Evolutionary conservation across 148 eudicot genomes (phyloP), one percentile per base, ranked within the genome.

Genomic region (Vaccinium myrtillus): DNA sequence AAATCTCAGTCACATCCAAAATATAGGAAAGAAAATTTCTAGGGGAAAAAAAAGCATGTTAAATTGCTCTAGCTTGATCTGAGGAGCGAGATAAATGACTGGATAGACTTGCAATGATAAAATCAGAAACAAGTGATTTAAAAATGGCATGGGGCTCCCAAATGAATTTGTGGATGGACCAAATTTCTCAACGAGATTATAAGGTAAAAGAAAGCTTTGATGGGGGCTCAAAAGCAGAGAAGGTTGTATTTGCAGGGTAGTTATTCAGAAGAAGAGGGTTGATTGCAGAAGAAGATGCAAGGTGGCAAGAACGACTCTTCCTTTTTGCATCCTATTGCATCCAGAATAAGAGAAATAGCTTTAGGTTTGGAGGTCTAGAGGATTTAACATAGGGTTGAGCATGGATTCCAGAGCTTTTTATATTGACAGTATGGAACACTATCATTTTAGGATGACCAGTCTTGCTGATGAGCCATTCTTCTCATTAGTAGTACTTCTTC

Each of bases 221-320:
- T 36, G 51, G 77, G 19, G 51, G 25, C 12, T 74, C 77, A 74
- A 9, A 16, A 74, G 50, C 11, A 19, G n/a, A 74, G 50, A 74
- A 74, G 50, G 8, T 15, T 15, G 55, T 76, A 5, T 30, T 46
- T 48, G 54, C 30, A 76, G 55, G n/a, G 16, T 48, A n/a, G 78
- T 4, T 2, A 76, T 76, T 76, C 79, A 76, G 8, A 74, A 48
- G 53, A 16, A 15, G 53, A 23, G 19, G 23, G 1, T 23, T 1
- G 7, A 21, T 75, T 3, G 27, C 54, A 75, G 16, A 48, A 46
- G 32, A 76, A 48, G 14, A 76, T n/a, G 79, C 55, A 21, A 48
- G 79, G 79, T 76, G 79, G 23, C 13, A 11, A 76, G 79, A 76
- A 50, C 12, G 21, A 76, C 55, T 76, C 16, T 48, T 75, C 25